Percentiles rank a stretch among this genome's conserved stretches.
Conservation (phyloP, 2,329 filamentous ascomycete genomes). For the Aureobasidium sp. region DNA sequence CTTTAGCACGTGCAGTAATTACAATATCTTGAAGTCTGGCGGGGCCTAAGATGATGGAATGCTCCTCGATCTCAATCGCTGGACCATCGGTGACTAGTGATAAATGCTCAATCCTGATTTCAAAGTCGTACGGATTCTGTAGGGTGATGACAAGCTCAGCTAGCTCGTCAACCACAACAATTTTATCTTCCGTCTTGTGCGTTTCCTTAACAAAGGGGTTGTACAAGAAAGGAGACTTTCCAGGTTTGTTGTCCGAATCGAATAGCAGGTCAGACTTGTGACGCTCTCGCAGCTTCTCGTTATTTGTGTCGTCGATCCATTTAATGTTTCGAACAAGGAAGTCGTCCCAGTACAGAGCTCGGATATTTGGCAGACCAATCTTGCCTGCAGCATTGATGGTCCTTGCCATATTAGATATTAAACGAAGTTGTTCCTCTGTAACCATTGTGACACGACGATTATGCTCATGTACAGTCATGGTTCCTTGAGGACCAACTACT, state of each 20-base stretch:
- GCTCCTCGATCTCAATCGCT: constrained; percentile 59
- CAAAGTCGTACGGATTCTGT: constrained; percentile 91
- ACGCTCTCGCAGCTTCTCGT: constrained; percentile 50
- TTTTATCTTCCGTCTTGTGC: constrained; percentile 45
- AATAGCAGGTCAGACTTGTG: constrained; percentile 19
- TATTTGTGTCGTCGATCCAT: constrained; percentile 44
- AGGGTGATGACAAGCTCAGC: constrained; percentile 74
- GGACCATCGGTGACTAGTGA: constrained; percentile 66
- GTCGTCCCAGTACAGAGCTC: constrained; percentile 93
- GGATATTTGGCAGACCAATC: constrained; percentile 61
- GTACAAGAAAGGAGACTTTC: constrained; percentile 80
- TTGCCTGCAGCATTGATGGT: constrained; percentile 71
- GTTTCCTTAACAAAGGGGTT: constrained; percentile 77
- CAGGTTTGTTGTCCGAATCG: constrained; percentile 5
- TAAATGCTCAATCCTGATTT: constrained; percentile 80
- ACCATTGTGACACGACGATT: constrained; percentile 57
- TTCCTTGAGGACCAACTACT: constrained; percentile 58
- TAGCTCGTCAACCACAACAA: constrained; percentile 68
- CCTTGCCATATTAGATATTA: constrained; percentile 79
- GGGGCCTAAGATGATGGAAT: constrained; percentile 65
- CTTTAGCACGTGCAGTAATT: constrained; percentile 60
- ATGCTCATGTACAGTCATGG: constrained; percentile 21
- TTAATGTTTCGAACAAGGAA: constrained; percentile 77
- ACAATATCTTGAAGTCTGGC: constrained; percentile 75
- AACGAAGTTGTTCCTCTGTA: constrained; percentile 74